phyloP scores from a whole-genome alignment of 805 yeast species.

The Pichia paraexigua region DNA sequence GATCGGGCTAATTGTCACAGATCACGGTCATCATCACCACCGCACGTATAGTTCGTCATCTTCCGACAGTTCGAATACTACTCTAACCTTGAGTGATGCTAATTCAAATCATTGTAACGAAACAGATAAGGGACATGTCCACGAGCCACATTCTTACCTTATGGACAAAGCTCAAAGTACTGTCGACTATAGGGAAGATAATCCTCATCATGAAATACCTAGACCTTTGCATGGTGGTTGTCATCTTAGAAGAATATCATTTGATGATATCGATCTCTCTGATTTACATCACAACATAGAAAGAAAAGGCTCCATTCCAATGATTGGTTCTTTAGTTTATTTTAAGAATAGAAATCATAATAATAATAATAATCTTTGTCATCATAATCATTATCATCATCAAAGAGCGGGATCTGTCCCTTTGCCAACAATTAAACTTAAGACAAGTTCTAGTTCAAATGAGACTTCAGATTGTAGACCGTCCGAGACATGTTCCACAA shows the following conservation, averaged over 20 bases:
- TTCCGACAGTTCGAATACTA: too few species aligned
- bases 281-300: background rate
- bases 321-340: conserved; percentile 25
- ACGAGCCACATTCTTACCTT: background rate
- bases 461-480: background rate
- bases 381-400: background rate
- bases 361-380: background rate
- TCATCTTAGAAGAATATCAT: background rate
- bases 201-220: background rate
- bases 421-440: background rate
- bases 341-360: conserved; percentile 14
- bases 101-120: too few species aligned
- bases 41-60: background rate
- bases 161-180: background rate
- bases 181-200: background rate
- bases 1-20: background rate
- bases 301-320: conserved; percentile 19
- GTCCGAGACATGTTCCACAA: background rate
- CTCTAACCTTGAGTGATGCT: too few species aligned
- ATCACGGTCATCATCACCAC: background rate
- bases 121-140: too few species aligned
- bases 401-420: background rate
- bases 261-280: conserved; percentile 3
- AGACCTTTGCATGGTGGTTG: background rate
- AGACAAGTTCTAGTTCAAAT: too few species aligned